A percentile compares a stretch with the other conserved stretches of the same genome.
Evolutionary conservation across 163 green algal species (phyloP).

Genomic region (Smithsoniella earleae): DNA sequence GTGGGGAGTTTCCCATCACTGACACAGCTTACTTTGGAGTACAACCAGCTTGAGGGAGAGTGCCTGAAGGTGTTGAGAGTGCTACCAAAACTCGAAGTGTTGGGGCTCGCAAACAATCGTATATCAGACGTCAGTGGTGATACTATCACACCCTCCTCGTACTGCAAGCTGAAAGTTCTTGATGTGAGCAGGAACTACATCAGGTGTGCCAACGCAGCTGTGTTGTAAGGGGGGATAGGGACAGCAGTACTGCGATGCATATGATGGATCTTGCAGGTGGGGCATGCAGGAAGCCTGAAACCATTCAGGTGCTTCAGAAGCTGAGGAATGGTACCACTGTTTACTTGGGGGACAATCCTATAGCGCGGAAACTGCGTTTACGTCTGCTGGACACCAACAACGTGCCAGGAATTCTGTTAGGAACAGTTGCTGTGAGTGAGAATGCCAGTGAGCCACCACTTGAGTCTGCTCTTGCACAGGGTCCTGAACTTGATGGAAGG

Average conservation of each 20-base stretch:
- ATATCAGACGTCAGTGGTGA: neutral
- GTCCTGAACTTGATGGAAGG: too few species aligned
- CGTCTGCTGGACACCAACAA: neutral
- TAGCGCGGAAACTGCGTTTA: constrained; percentile 9
- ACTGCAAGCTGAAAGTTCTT: neutral
- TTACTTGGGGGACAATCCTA: constrained; percentile 17
- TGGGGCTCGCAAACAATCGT: constrained; percentile 19
- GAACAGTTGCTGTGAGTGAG: neutral
- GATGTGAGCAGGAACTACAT: constrained; percentile 18
- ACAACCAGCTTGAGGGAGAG: constrained; percentile 13
- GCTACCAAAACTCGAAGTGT: neutral
- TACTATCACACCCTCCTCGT: neutral
- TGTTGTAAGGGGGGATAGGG: neutral
- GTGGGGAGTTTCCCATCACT: constrained; percentile 22
- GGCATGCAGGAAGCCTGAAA: constrained; percentile 18
- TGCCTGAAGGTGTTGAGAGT: neutral
- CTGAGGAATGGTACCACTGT: constrained; percentile 18
- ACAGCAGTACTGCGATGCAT: neutral
- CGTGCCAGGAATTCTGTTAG: neutral
- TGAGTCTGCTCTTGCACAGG: too few species aligned
- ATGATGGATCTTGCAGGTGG: too few species aligned
- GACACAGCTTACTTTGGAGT: neutral
- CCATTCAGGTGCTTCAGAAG: neutral
- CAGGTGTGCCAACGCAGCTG: too few species aligned
- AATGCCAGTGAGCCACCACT: too few species aligned